Base-by-base conservation (phyloP, 352 stramenopile genomes). In the Phytophthora citricola region DNA sequence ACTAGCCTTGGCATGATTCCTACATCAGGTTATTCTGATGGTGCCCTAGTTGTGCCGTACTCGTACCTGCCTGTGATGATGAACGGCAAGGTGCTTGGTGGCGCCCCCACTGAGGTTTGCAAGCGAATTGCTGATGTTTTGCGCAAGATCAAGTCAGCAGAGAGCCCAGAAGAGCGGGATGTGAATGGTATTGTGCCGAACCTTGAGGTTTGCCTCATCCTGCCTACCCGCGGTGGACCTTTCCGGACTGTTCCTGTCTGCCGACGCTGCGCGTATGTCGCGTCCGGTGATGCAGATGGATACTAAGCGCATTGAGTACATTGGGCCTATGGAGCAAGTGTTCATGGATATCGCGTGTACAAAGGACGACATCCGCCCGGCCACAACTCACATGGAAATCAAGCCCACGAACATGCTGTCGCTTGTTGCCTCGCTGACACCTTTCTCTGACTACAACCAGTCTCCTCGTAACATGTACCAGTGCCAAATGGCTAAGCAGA, bases 401-500 rank as follows among this genome's bases (percentile, higher is more conserved):
- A 97, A 98, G 79, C 96, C 98, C 5, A 98, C 94, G n/a, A 99
- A 99, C 75, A 99, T 99, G 97, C 82, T 99, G 29, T 99, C 94
- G 75, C 82, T 99, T 26, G 97, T 99, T 50, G 98, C 98, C 11
- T 99, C 96, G 63, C 76, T 99, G 52, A 99, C 97, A 31, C 98
- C 98, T 10, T 99, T 99, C 77, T 98, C 91, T 2, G 98, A 99
- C 81, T 99, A 99, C 81, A 99, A 99, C 81, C 98, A 99, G 85
- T 98, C 89, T 26, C 98, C 98, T 38, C 85, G 98, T 76, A 99
- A 99, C 81, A 99, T 99, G 98, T 99, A 99, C 76, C 98, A 99
- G 89, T 99, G 98, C 70, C 98, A 99, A 82, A 99, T 99, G 98
- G 98, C 97, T 38, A 99, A 99, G 83, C 98, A 99, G 77, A 99